These are phyloP conservation scores for Fusarium euwallaceae DNA, from an alignment of 2,329 filamentous ascomycete genomes.

Conservation along the genomic window DNA sequence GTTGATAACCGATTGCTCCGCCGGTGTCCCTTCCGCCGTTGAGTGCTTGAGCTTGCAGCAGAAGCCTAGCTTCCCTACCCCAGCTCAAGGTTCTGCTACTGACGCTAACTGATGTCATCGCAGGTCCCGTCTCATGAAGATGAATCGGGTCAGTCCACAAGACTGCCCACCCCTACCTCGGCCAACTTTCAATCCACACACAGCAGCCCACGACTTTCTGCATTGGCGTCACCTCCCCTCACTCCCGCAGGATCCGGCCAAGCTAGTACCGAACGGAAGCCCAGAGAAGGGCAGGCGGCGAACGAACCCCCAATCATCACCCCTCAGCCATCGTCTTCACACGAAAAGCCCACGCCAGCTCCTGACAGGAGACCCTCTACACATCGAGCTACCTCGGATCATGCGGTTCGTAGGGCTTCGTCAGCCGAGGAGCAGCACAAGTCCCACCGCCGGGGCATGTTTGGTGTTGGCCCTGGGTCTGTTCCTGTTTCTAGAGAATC, in stretches of 20 bases:
- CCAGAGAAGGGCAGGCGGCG: constrained; percentile 55
- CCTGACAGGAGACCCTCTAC: constrained; percentile 56
- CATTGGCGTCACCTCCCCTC: constrained; percentile 88
- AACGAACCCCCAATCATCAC: constrained; percentile 68
- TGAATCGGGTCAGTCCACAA: constrained; percentile 70
- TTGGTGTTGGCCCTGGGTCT: constrained; percentile 65
- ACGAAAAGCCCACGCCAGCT: constrained; percentile 62
- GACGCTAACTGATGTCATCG: constrained; percentile 46
- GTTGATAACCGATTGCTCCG: background rate
- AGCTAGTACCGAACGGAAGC: constrained; percentile 49
- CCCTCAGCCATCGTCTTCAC: constrained; percentile 73
- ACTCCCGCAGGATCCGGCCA: constrained; percentile 82
- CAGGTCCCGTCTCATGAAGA: constrained; percentile 73
- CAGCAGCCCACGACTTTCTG: constrained; percentile 75
- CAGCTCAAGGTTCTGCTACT: constrained; percentile 33
- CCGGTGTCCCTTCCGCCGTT: background rate
- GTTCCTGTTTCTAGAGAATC: constrained; percentile 71
- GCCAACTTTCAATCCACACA: constrained; percentile 75
- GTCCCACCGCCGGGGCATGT: constrained; percentile 68
- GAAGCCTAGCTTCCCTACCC: background rate
- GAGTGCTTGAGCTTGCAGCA: background rate
- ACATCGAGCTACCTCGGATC: constrained; percentile 59
- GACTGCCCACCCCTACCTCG: constrained; percentile 74
- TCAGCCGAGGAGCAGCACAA: constrained; percentile 55
- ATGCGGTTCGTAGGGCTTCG: constrained; percentile 58